Conservation (phyloP, 768 basidiomycete genomes). For the Lactarius trivialis region DNA sequence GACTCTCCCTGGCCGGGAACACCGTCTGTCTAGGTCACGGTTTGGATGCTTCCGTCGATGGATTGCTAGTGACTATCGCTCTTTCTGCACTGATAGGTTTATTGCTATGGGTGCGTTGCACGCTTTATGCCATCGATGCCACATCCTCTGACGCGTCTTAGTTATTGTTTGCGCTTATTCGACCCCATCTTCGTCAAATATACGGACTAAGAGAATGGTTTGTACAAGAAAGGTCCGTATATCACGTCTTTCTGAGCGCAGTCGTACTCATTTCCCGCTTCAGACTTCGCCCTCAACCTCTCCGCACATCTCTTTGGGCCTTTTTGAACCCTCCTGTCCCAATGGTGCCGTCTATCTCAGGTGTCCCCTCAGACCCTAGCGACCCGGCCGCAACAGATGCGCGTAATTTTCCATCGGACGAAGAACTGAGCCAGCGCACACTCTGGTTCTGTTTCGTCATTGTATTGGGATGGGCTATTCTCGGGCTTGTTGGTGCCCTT, state of each 20-base stretch:
- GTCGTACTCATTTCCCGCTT: constrained; percentile 15
- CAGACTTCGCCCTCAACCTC: constrained; percentile 59
- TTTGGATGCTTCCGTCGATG: constrained; percentile 55
- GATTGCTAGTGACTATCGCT: constrained; percentile 51
- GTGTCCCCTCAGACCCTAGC: constrained; percentile 50
- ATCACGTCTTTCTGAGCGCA: background rate
- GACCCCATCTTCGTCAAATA: constrained; percentile 65
- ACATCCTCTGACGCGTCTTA: constrained; percentile 25
- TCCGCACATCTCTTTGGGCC: constrained; percentile 51
- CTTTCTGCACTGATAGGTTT: constrained; percentile 54
- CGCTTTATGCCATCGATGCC: background rate
- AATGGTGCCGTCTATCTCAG: constrained; percentile 51
- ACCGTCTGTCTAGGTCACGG: constrained; percentile 59
- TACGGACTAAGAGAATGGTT: constrained; percentile 77
- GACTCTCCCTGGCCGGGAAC: constrained; percentile 23
- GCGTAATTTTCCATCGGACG: constrained; percentile 64
- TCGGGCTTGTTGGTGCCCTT: constrained; percentile 64
- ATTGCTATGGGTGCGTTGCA: constrained; percentile 58
- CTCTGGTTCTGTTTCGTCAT: constrained; percentile 62
- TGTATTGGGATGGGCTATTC: constrained; percentile 56
- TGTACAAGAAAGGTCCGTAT: constrained; percentile 55
- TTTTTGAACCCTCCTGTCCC: constrained; percentile 70
- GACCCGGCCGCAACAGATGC: constrained; percentile 46
- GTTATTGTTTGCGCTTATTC: constrained; percentile 60
- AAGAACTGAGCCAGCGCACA: constrained; percentile 62